A percentile compares a stretch with the other conserved stretches of the same genome.
Evolutionary conservation across 768 basidiomycete genomes (phyloP).

Genomic region (Megacollybia marginata): DNA sequence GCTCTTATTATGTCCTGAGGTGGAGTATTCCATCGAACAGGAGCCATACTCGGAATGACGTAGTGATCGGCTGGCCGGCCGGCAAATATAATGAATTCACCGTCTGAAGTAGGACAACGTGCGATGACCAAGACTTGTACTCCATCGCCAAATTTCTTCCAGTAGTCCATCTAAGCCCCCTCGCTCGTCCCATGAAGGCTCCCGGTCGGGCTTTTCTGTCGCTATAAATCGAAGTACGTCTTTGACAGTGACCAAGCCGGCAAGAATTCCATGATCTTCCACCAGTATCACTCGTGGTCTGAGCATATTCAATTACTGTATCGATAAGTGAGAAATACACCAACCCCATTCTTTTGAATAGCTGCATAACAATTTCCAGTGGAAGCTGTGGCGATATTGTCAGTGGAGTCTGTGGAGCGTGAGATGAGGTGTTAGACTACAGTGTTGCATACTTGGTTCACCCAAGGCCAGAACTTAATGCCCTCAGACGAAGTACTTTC

Average conservation of each 20-base stretch:
- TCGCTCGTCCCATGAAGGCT: slow-evolving; percentile 52
- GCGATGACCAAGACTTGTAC: slow-evolving; percentile 27
- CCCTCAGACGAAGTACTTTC: slow-evolving; percentile 51
- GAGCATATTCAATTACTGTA: slow-evolving; percentile 2
- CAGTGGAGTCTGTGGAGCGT: slow-evolving; percentile 69
- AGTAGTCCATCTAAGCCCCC: slow-evolving; percentile 60
- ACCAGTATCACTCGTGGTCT: slow-evolving; percentile 97
- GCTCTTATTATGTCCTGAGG: background rate
- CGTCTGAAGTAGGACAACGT: slow-evolving; percentile 19
- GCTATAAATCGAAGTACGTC: slow-evolving; percentile 88
- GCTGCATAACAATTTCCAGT: slow-evolving; percentile 93
- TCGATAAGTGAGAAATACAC: slow-evolving; percentile 21
- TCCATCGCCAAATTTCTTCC: slow-evolving; percentile 56
- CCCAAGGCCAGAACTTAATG: slow-evolving; percentile 81
- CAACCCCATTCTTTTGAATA: slow-evolving; percentile 97
- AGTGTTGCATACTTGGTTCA: slow-evolving; percentile 69
- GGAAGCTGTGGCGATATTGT: slow-evolving; percentile 89
- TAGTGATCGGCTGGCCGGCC: background rate
- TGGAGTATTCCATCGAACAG: background rate
- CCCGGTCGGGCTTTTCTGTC: slow-evolving; percentile 43
- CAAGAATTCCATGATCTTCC: slow-evolving; percentile 74
- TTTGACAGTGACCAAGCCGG: slow-evolving; percentile 90
- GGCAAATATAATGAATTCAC: background rate
- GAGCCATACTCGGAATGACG: slow-evolving; percentile 1
- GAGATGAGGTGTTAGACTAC: slow-evolving; percentile 1